Evolutionary conservation across 345 rosid species (phyloP).

Genomic region (Brassica juncea): DNA sequence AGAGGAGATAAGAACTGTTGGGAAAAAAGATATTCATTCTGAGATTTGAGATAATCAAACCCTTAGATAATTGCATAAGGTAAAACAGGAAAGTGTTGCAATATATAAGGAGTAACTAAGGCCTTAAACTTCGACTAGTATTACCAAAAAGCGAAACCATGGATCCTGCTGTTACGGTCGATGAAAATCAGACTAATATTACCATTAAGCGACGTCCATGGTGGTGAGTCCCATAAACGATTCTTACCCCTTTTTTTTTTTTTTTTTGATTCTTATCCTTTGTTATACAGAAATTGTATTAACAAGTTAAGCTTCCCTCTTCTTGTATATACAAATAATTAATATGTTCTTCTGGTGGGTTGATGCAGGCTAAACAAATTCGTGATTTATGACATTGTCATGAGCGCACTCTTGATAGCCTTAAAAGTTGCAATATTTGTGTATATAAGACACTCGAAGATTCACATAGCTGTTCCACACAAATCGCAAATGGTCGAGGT

Average conservation of each 20-base stretch:
- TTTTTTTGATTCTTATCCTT: too few relatives aligned
- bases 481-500: background rate
- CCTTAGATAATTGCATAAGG: background rate
- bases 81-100: background rate
- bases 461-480: background rate
- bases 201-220: background rate
- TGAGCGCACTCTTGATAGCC: background rate
- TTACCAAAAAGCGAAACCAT: background rate
- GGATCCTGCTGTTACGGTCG: background rate
- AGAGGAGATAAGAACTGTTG: background rate
- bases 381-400: slow-evolving; percentile 7
- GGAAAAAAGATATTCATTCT: background rate
- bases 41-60: background rate
- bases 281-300: too few relatives aligned
- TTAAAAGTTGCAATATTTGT: background rate
- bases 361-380: background rate
- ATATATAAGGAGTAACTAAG: background rate
- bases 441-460: background rate
- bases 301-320: background rate
- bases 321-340: background rate
- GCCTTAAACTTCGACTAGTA: background rate
- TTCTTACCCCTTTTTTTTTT: background rate
- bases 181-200: background rate
- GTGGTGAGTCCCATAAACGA: background rate
- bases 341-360: background rate